phyloP scores from a whole-genome alignment of 176 grass and related monocot species.

The Pharus latifolius region DNA sequence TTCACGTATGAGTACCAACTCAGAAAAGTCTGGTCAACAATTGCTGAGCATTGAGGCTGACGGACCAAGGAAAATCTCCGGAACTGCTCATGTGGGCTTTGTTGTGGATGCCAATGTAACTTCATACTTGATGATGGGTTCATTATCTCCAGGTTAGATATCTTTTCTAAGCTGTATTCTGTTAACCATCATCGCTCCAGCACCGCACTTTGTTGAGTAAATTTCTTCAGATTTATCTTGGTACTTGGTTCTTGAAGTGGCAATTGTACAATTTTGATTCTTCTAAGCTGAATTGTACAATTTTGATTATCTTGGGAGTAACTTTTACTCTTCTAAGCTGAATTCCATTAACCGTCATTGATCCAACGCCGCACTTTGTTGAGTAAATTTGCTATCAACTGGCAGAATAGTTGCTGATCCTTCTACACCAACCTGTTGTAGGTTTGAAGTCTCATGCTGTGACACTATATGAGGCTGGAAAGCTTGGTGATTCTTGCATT shows the following conservation, averaged over 20 bases:
- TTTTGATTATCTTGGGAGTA: too few relatives aligned
- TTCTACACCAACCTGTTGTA: slow-evolving; percentile 25
- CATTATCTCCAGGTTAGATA: slow-evolving; percentile 79
- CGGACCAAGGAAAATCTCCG: slow-evolving; percentile 42
- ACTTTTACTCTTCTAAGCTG: too few relatives aligned
- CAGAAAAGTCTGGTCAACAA: slow-evolving; percentile 57
- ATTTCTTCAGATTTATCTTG: too few relatives aligned
- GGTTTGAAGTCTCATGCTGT: slow-evolving; percentile 90
- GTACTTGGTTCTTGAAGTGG: background rate
- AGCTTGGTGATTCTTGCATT: slow-evolving; percentile 84
- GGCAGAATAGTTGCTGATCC: background rate
- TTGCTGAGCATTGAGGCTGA: slow-evolving; percentile 42
- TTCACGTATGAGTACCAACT: slow-evolving; percentile 44
- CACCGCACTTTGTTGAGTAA: too few relatives aligned
- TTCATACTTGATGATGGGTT: slow-evolving; percentile 99
- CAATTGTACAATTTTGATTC: background rate
- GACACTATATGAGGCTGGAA: slow-evolving; percentile 91
- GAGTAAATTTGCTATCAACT: background rate
- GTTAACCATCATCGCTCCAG: background rate
- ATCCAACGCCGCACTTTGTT: too few relatives aligned
- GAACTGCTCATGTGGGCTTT: slow-evolving; percentile 67
- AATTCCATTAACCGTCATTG: too few relatives aligned
- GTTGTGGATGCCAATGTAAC: slow-evolving; percentile 97
- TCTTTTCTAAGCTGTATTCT: background rate
- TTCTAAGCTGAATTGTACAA: too few relatives aligned